Conservation (phyloP, 169 alveolate genomes). For the Plasmodium yoelii region DNA sequence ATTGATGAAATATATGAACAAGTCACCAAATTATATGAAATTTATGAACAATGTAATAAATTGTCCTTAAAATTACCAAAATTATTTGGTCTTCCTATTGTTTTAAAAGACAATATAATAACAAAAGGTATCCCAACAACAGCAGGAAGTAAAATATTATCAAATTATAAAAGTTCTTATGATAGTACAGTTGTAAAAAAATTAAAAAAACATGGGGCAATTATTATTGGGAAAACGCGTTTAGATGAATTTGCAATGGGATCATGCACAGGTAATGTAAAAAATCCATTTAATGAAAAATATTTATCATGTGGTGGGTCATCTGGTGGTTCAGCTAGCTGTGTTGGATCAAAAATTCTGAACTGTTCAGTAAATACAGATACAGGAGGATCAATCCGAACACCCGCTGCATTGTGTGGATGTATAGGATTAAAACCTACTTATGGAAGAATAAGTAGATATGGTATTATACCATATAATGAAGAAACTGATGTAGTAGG, state of each 20-base stretch:
- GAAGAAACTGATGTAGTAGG: conserved; percentile 76
- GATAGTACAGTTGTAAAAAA: conserved; percentile 79
- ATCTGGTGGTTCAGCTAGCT: conserved; percentile 86
- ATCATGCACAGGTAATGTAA: conserved; percentile 72
- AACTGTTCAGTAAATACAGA: conserved; percentile 82
- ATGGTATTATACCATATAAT: conserved; percentile 69
- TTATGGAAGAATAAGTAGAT: conserved; percentile 70
- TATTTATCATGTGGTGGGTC: conserved; percentile 82
- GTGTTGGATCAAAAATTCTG: conserved; percentile 80
- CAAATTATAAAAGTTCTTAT: conserved; percentile 76
- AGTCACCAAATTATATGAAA: conserved; percentile 11
- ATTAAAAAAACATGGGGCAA: conserved; percentile 77
- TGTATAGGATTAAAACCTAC: conserved; percentile 84
- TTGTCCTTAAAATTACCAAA: conserved; percentile 24
- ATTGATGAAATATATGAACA: conserved; percentile 48
- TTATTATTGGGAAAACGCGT: conserved; percentile 81
- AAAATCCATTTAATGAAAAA: conserved; percentile 76
- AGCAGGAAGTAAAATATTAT: conserved; percentile 73
- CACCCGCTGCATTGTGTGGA: conserved; percentile 81
- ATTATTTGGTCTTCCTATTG: conserved; percentile 55
- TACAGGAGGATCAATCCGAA: conserved; percentile 84
- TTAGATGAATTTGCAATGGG: conserved; percentile 86
- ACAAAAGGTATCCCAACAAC: conserved; percentile 39
- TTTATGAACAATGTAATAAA: conserved; percentile 27
- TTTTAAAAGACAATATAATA: conserved; percentile 46